Evolutionary conservation across 1,139 yeast genomes (phyloP), one percentile per base, ranked within the genome.

Genomic region (Suhomyces bolitotheri): DNA sequence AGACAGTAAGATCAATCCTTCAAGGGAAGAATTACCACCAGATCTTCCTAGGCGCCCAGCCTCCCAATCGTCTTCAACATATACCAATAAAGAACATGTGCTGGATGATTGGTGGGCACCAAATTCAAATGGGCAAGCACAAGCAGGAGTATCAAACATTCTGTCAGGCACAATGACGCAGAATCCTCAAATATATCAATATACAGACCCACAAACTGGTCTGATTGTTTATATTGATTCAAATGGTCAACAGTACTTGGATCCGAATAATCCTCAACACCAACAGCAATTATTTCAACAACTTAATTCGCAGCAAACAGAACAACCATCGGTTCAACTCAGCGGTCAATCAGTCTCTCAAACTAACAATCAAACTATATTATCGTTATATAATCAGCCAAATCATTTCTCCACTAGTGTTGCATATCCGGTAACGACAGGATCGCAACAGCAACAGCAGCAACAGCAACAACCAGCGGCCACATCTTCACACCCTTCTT

Each of bases 151-250:
- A 17, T 8, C 9, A 8, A 17, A 22, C 9, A 14, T 28, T 13
- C 20, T 15, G 4, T 5, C 20, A 6, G 24, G 20, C n/a, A 15
- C 25, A 3, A 12, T 5, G n/a, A 16, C 22, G 7, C 41, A 31
- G 21, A 62, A 51, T 32, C 72, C 73, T 3, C 73, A 67, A 38
- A 70, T 76, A 26, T 80, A 73, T 47, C 85, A 79, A 50, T 80
- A 77, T 49, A 69, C 82, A 7, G 85, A 80, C 46, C 84, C 84
- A 5, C 55, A 68, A 10, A 78, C 83, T 0, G 85, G 85, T 15
- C 71, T 71, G 37, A 56, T 78, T n/a, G 74, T 75, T 29, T 77
- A 79, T 46, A 67, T 80, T 29, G 86, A 80, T 49, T 57, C 71
- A 3, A 74, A 71, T 40, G 82, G 82, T 2, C 82, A 78, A 51